Base-by-base conservation (phyloP, 108 stramenopile genomes). In the Aurantiochytrium sp. region DNA sequence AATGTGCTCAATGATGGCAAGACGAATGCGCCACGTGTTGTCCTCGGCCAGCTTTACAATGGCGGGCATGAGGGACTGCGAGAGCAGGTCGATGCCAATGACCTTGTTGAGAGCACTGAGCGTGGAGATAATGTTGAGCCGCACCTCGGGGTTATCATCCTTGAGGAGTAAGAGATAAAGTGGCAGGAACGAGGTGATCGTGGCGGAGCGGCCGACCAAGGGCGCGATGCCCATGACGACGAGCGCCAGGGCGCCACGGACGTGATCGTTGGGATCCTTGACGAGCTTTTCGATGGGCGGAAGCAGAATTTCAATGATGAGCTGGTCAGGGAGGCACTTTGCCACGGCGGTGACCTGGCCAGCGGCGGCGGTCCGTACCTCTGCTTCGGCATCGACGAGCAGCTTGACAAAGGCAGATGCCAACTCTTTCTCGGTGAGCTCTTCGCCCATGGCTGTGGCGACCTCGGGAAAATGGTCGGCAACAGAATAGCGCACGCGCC, bases 41-140 rank as follows among this genome's bases (percentile, higher is more conserved):
- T 98, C 98, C 91, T 97, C 96, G 12, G 98, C 97, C 59, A 99
- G 92, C 88, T 97, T 97, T 44, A 98, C 88, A 93, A 99, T 97
- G 35, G 98, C 99, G 5, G 99, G 99, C 44, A 98, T 89, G 16
- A 99, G 91, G 23, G 96, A 96, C 91, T 98, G 96, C n/a, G 95
- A 92, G 57, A 99, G 91, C 51, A 97, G 91, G 87, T 98, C 96
- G 6, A 97, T 95, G 4, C 98, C 99, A 88, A 98, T 96, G 5
- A 98, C 97, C 89, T 96, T 95, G 93, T 97, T 97, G 87, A 99
- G 89, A 21, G 96, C 91, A n/a, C 94, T 92, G 35, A 99, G 93
- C 19, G 95, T 96, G 19, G 97, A 96, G 90, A 99, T 98, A 58
- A 99, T 93, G 94, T 97, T 98, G 45, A 99, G 94, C 29, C 99